These are phyloP conservation scores for Talaromyces trachyspermus DNA, from an alignment of 495 filamentous ascomycete genomes.

Conservation along the genomic window DNA sequence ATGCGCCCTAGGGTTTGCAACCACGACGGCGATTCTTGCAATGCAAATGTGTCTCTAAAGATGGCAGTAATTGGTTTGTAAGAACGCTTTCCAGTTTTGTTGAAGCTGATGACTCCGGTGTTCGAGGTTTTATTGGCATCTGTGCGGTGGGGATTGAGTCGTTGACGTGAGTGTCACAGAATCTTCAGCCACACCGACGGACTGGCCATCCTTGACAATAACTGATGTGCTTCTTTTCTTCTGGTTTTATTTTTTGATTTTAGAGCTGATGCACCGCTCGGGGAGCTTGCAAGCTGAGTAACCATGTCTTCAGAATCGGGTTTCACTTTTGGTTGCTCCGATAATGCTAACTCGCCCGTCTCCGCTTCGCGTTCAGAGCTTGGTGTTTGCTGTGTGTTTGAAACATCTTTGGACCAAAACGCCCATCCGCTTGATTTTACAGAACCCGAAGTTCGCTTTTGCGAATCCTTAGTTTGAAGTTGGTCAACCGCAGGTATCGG, in stretches of 20 bases:
- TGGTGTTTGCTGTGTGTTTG: constrained; percentile 30
- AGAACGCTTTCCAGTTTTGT: constrained; percentile 37
- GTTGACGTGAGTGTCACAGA: constrained; percentile 30
- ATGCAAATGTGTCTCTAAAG: constrained; percentile 56
- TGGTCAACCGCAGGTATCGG: constrained; percentile 13
- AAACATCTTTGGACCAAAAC: constrained; percentile 69
- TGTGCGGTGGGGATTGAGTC: constrained; percentile 22
- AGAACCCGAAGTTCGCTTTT: constrained; percentile 29
- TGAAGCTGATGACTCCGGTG: constrained; percentile 31
- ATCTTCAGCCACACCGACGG: constrained; percentile 30
- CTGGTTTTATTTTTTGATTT: constrained; percentile 12
- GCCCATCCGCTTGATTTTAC: constrained; percentile 67
- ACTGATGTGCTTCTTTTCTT: constrained; percentile 5
- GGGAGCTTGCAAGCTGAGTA: neutral
- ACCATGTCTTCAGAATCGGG: constrained; percentile 2
- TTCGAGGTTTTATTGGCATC: constrained; percentile 21
- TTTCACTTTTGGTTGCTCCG: constrained; percentile 30
- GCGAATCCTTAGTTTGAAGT: constrained; percentile 23
- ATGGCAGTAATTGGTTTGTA: constrained; percentile 62
- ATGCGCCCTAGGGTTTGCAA: constrained; percentile 62
- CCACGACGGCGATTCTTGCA: constrained; percentile 62
- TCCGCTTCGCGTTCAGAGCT: constrained; percentile 36
- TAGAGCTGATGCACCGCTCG: neutral
- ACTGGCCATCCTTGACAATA: neutral
- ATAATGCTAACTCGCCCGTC: constrained; percentile 61